Evolutionary conservation across 2,329 filamentous ascomycete species (phyloP).

Genomic region (Fusarium sambucinum): DNA sequence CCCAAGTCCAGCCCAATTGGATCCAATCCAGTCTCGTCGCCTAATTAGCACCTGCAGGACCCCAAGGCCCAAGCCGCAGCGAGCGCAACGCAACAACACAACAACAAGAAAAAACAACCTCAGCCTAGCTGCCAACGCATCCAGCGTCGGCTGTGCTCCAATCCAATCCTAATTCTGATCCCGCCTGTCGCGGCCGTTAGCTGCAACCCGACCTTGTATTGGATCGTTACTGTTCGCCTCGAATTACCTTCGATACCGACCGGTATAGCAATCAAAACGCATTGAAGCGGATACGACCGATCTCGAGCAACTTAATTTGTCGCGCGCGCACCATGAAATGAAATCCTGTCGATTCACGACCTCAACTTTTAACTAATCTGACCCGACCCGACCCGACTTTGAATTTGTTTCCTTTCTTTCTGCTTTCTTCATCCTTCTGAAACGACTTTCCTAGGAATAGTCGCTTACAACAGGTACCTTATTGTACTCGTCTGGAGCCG

Average conservation of each 20-base stretch:
- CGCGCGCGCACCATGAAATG: conserved; percentile 60
- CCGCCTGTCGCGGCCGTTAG: conserved; percentile 40
- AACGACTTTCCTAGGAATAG: conserved; percentile 31
- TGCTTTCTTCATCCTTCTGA: conserved; percentile 25
- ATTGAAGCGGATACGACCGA: conserved; percentile 43
- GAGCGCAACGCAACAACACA: conserved; percentile 22
- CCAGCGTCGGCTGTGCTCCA: conserved; percentile 40
- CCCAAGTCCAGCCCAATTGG: conserved; percentile 22
- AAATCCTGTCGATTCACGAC: conserved; percentile 53
- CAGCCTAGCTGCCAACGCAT: conserved; percentile 41
- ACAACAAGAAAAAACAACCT: conserved; percentile 42
- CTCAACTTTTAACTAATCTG: conserved; percentile 1
- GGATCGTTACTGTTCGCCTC: conserved; percentile 38
- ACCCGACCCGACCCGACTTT: background rate
- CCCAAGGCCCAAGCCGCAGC: conserved; percentile 18
- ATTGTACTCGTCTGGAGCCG: conserved; percentile 32
- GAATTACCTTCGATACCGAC: conserved; percentile 31
- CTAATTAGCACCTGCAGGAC: conserved; percentile 45
- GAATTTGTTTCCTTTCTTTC: background rate
- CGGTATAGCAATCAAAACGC: conserved; percentile 36
- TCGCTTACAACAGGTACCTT: conserved; percentile 25
- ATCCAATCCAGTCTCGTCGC: conserved; percentile 29
- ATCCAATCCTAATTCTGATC: conserved; percentile 18
- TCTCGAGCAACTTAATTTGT: conserved; percentile 50
- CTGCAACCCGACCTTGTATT: conserved; percentile 38